Conservation (phyloP, 257 asterid genomes). For the Solanum chiquidenum region DNA sequence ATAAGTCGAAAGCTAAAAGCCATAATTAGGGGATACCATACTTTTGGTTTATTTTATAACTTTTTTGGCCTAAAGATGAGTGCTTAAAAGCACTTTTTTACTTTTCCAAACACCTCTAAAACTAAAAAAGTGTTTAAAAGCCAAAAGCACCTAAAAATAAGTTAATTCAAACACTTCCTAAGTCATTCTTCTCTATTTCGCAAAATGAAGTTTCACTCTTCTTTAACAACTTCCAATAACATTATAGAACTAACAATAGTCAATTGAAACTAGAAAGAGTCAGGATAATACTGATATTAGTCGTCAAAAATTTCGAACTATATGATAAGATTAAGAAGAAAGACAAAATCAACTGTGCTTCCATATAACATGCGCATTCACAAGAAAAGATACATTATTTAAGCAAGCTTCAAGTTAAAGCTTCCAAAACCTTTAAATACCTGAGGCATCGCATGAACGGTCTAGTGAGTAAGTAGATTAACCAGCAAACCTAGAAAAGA, state of each 20-base stretch:
- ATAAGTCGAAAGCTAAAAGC: neutral
- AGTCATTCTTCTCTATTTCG: neutral
- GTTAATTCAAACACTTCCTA: neutral
- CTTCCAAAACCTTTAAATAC: neutral
- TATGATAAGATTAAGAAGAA: neutral
- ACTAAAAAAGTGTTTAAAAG: neutral
- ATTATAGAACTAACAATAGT: neutral
- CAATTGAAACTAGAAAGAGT: neutral
- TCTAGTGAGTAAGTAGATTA: neutral
- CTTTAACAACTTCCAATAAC: neutral
- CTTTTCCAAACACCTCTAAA: neutral
- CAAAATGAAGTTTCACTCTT: neutral
- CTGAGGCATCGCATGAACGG: neutral
- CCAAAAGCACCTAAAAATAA: neutral
- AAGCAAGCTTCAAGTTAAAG: neutral
- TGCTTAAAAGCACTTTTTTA: neutral
- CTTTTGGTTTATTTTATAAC: neutral
- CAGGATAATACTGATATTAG: neutral
- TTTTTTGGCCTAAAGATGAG: neutral
- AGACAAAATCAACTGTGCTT: neutral
- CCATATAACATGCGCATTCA: neutral
- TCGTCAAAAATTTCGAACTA: neutral
- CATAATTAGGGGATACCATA: neutral
- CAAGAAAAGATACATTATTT: neutral
- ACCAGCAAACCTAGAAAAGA: neutral